Conservation (phyloP, 768 basidiomycete species). For the Lactarius vividus region DNA sequence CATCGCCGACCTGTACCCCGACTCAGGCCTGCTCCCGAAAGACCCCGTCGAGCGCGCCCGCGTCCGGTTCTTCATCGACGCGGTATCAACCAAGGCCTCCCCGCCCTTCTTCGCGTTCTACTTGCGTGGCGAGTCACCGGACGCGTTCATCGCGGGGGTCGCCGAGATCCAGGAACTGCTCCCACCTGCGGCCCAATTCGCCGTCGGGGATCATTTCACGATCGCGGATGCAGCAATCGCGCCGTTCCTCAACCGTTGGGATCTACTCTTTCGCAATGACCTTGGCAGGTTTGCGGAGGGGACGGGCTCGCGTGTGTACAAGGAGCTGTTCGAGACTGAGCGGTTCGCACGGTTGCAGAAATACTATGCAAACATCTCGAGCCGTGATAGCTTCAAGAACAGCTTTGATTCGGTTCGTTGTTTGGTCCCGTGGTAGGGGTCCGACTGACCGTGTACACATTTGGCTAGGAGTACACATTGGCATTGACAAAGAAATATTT, state of each 20-base stretch:
- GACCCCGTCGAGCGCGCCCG: constrained; percentile 54
- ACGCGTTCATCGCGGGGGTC: constrained; percentile 41
- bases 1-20: constrained; percentile 53
- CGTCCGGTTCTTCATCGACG: constrained; percentile 58
- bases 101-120: constrained; percentile 39
- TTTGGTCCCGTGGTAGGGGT: not conserved
- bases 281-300: constrained; percentile 44
- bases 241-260: constrained; percentile 54
- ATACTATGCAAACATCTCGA: constrained; percentile 46
- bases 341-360: constrained; percentile 46
- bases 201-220: constrained; percentile 42
- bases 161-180: constrained; percentile 49
- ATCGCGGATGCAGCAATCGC: constrained; percentile 58
- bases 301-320: constrained; percentile 41
- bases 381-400: constrained; percentile 48
- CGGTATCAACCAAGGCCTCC: constrained; percentile 42
- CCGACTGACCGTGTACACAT: not conserved
- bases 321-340: constrained; percentile 38
- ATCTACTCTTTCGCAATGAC: constrained; percentile 44
- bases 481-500: not conserved
- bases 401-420: constrained; percentile 48
- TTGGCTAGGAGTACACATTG: not conserved
- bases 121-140: constrained; percentile 36
- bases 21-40: constrained; percentile 45
- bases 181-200: constrained; percentile 42